phyloP scores from a whole-genome alignment of 2,329 filamentous ascomycete genomes.

The Colletotrichum truncatum region DNA sequence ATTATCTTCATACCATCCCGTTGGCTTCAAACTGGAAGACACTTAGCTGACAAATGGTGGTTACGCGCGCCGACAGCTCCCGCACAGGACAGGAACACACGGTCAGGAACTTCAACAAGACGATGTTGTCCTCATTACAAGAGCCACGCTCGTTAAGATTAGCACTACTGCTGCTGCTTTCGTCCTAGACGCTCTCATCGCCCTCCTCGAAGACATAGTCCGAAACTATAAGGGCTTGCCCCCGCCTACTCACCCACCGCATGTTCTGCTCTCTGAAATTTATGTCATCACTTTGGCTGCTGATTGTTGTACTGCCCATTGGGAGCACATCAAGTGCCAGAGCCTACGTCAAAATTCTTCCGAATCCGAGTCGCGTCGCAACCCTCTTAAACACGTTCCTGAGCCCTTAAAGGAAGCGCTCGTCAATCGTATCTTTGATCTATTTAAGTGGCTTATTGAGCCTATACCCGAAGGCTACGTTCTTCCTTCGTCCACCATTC shows the following conservation, averaged over 20 bases:
- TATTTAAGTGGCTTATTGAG: constrained; percentile 64
- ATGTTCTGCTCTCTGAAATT: constrained; percentile 71
- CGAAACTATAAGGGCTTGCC: constrained; percentile 61
- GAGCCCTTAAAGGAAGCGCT: constrained; percentile 58
- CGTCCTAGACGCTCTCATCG: constrained; percentile 66
- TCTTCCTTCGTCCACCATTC: constrained; percentile 64
- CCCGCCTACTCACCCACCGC: constrained; percentile 57
- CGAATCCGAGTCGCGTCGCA: constrained; percentile 31
- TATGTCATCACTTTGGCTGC: constrained; percentile 71
- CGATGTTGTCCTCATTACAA: constrained; percentile 68
- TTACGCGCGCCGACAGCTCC: constrained; percentile 56
- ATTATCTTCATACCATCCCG: background rate
- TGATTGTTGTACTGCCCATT: constrained; percentile 72
- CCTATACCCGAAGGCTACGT: constrained; percentile 67
- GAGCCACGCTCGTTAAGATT: constrained; percentile 68
- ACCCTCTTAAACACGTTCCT: constrained; percentile 36
- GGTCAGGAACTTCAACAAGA: constrained; percentile 67
- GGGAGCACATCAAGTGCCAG: constrained; percentile 54
- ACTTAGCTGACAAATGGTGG: background rate
- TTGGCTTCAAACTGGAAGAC: background rate
- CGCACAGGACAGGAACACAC: constrained; percentile 68
- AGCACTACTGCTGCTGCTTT: constrained; percentile 61
- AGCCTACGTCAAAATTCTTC: constrained; percentile 4
- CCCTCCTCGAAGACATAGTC: constrained; percentile 66
- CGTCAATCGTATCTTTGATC: constrained; percentile 64